Evolutionary conservation across 805 yeast genomes (phyloP), one percentile per base, ranked within the genome.

Genomic region (Lipomyces kockii): DNA sequence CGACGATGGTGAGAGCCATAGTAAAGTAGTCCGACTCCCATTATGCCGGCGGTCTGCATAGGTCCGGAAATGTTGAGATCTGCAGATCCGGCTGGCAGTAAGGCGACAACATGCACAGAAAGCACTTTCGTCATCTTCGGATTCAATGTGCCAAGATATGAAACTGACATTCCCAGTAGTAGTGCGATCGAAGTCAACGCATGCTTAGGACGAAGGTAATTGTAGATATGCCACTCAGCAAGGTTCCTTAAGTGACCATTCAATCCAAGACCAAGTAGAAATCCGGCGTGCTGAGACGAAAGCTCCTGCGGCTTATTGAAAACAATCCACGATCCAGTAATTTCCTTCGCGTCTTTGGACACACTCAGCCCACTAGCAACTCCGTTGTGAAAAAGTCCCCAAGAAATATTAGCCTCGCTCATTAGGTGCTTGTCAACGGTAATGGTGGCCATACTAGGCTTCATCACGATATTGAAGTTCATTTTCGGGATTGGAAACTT

Each of bases 211-310:
- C 97, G 97, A 62, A 95, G 80, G 72, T 92, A 92, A 75, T 94
- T 93, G 77, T 92, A 95, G 37, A 94, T 90, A 76, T 93, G 97
- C 98, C 98, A 95, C 77, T 95, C 97, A 74, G 94, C 98, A 32
- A 95, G 79, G 54, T 83, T 83, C 65, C 85, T 87, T 73, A 95
- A 79, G 76, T 93, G 97, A 0, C 98, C 98, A 78, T 91, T 91
- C 37, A 95, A 80, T 0, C 99, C 99, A 32, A 95, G 80, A 0
- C 98, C 99, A 22, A 92, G 79, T n/a, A 95, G 78, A 72, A 95
- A 92, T 0, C 99, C 99, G 27, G 97, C 98, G 80, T 93, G 97
- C 69, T 91, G 93, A 0, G 97, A 85, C 72, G 86, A 87, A 39
- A 90, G 76, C n/a, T 80, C 83, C 0, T 84, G 83, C 0, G 97